These are phyloP conservation scores for Bipolaris victoriae DNA, from an alignment of 2,329 filamentous ascomycete species.

Conservation along the genomic window DNA sequence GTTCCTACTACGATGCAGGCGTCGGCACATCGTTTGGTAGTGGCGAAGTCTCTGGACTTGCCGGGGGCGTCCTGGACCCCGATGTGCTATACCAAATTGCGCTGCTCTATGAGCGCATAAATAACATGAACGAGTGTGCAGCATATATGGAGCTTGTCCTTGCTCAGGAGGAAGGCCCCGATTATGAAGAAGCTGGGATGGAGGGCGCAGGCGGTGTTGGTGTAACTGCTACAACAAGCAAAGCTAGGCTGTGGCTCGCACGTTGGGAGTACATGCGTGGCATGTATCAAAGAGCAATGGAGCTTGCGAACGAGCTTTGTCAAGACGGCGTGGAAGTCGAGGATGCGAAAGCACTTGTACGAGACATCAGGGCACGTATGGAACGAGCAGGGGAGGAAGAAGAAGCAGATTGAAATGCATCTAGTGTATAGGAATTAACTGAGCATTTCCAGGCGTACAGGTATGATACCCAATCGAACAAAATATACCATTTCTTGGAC, in stretches of 20 bases:
- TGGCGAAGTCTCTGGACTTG: conserved; percentile 52
- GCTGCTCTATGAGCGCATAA: conserved; percentile 80
- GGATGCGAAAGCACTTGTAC: conserved; percentile 90
- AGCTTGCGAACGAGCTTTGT: conserved; percentile 86
- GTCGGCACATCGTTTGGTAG: conserved; percentile 56
- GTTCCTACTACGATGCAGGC: conserved; percentile 80
- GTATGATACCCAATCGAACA: conserved; percentile 15
- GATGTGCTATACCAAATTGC: conserved; percentile 92
- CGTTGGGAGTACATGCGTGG: conserved; percentile 76
- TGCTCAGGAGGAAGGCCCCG: conserved; percentile 81
- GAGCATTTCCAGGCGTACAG: conserved; percentile 18
- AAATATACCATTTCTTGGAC: background rate
- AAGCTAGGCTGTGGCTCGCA: conserved; percentile 92
- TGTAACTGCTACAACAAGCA: conserved; percentile 89
- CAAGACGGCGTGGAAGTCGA: conserved; percentile 97
- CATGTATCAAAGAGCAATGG: conserved; percentile 77
- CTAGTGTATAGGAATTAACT: background rate
- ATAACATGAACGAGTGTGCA: conserved; percentile 78
- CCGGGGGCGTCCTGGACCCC: conserved; percentile 74
- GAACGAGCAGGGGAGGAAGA: conserved; percentile 53
- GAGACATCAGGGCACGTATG: conserved; percentile 81
- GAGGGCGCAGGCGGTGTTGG: conserved; percentile 69
- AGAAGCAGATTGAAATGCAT: conserved; percentile 5
- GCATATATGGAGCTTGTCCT: conserved; percentile 96
- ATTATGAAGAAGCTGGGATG: conserved; percentile 46